Evolutionary conservation across 2,329 filamentous ascomycete genomes (phyloP), one percentile per base, ranked within the genome.

Genomic region (Aspergillus pseudotamarii): DNA sequence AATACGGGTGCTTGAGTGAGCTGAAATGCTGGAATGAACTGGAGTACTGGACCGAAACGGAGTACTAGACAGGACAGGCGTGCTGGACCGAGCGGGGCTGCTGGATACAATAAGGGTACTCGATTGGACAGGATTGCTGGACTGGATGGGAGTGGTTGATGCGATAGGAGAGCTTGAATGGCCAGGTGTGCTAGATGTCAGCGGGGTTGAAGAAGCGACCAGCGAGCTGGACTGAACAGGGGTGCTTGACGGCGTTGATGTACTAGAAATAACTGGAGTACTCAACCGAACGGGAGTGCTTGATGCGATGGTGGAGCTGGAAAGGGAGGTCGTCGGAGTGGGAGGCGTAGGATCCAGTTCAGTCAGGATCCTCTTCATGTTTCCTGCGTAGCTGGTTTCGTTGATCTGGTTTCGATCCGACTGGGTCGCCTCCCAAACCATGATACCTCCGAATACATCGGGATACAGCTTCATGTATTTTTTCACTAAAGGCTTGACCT

Each of bases 401-500:
- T 81, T 78, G 59, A 81, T 76, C 16, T 73, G 60, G 69, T 86
- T 86, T 58, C 76, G 75, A 14, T 78, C 73, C n/a, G 81, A 80
- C 12, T 78, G 77, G 1, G 82, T 84, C 6, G 84, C 83, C 58
- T 87, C 85, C 84, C 84, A 88, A 6, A 88, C 72, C 85, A 88
- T 88, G 46, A 87, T 77, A 75, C 86, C 86, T 46, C 85, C 86
- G 66, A 88, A 88, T 2, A 73, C 75, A 26, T 76, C 61, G 1
- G 77, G 73, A 63, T 79, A 77, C 26, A 76, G 71, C 19, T 70
- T 71, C 64, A 78, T 79, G 65, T 81, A 83, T 48, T 74, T 68
- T n/a, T 74, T 67, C 28, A 87, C 73, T 58, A 88, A 66, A 2
- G 70, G 68, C 59, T 80, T 72, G 2, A 81, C 84, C 63, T 86